Evolutionary conservation across 2,329 filamentous ascomycete species (phyloP).

Genomic region (Fusarium hostae): DNA sequence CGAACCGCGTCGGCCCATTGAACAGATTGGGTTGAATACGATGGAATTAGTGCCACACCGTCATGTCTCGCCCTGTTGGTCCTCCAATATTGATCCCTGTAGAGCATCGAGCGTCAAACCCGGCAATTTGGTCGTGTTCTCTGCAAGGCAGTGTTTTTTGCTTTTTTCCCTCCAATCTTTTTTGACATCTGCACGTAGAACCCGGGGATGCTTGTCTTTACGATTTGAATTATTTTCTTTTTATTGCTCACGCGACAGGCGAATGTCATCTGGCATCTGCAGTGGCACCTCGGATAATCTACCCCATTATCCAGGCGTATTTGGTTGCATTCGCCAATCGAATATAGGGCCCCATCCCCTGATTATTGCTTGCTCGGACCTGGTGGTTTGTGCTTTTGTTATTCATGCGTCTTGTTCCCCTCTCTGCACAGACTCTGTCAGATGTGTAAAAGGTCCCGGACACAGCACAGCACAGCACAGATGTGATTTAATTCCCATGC

Average conservation of each 20-base stretch:
- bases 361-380: conserved; percentile 17
- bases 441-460: not conserved
- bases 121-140: conserved; percentile 14
- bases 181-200: not conserved
- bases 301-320: not conserved
- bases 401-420: not conserved
- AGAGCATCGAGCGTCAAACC: not conserved
- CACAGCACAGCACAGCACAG: not conserved
- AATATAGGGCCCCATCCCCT: not conserved
- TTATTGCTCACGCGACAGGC: not conserved
- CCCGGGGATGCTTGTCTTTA: not conserved
- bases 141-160: conserved; percentile 7
- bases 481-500: not conserved
- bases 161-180: conserved; percentile 7
- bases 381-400: not conserved
- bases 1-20: conserved; percentile 22
- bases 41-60: conserved; percentile 17
- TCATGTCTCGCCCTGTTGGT: conserved; percentile 8
- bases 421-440: conserved; percentile 21
- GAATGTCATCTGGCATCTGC: conserved; percentile 9
- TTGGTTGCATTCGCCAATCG: conserved; percentile 33
- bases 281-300: conserved; percentile 1
- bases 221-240: not conserved
- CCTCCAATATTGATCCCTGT: conserved; percentile 4
- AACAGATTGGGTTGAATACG: not conserved